Conservation (phyloP, 129 eudicot species). For the Artemisia annua region DNA sequence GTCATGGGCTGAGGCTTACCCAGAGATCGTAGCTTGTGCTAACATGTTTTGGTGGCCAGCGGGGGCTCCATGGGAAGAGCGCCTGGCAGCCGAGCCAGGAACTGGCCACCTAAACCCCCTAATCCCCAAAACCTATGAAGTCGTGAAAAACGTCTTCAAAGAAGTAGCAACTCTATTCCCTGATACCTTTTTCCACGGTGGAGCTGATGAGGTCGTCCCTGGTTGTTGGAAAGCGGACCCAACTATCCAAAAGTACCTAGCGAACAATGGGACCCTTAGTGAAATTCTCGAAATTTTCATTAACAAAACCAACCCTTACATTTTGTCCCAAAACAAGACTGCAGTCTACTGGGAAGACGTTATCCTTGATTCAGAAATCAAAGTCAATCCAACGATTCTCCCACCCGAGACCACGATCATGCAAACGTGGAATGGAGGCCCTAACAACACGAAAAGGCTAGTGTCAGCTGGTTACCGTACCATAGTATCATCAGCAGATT, state of each 20-base stretch:
- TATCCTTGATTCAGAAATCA: conserved; percentile 52
- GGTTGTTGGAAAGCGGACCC: conserved; percentile 87
- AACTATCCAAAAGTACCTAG: conserved; percentile 50
- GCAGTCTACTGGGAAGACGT: conserved; percentile 92
- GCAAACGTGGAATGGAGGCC: conserved; percentile 87
- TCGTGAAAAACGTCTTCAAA: conserved; percentile 53
- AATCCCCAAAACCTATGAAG: conserved; percentile 72
- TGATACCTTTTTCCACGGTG: conserved; percentile 70
- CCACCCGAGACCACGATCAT: conserved; percentile 58
- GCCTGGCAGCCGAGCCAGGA: conserved; percentile 91
- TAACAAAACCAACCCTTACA: conserved; percentile 60
- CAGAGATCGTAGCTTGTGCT: conserved; percentile 82
- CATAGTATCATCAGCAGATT: conserved; percentile 75
- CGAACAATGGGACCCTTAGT: conserved; percentile 57
- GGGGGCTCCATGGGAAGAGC: conserved; percentile 56
- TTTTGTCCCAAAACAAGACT: conserved; percentile 59
- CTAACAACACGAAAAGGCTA: conserved; percentile 66
- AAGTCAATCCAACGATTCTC: conserved; percentile 48
- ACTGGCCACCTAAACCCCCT: conserved; percentile 92
- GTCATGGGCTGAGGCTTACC: conserved; percentile 90
- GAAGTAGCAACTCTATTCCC: conserved; percentile 69
- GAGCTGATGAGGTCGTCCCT: conserved; percentile 79
- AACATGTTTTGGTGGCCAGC: conserved; percentile 91
- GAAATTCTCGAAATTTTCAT: conserved; percentile 71
- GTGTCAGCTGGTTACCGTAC: conserved; percentile 77